phyloP scores from a whole-genome alignment of 768 basidiomycete genomes.

The Ramaria sp. region DNA sequence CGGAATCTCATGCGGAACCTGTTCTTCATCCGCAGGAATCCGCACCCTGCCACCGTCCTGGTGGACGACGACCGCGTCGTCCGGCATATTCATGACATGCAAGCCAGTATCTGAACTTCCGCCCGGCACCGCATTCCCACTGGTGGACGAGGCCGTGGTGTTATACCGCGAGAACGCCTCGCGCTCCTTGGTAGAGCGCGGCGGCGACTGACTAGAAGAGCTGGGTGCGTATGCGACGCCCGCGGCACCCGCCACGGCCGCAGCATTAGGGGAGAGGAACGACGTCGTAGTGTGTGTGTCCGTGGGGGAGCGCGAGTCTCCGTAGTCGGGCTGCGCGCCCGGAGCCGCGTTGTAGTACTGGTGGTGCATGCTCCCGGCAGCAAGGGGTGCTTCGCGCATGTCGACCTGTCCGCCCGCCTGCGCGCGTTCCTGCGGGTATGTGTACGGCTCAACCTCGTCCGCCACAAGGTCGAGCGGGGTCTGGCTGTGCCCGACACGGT shows the following conservation, averaged over 20 bases:
- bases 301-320: neutral
- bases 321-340: neutral
- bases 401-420: neutral
- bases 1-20: neutral
- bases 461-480: neutral
- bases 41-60: slow-evolving; percentile 4
- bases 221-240: neutral
- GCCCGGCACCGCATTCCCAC: neutral
- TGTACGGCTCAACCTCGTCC: neutral
- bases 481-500: slow-evolving; percentile 16
- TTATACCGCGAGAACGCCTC: neutral
- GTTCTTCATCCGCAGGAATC: neutral
- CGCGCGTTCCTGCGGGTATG: neutral
- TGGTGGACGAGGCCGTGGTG: neutral
- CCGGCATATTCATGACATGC: neutral
- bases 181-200: slow-evolving; percentile 3
- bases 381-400: neutral
- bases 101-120: neutral
- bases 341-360: neutral
- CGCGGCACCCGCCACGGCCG: neutral
- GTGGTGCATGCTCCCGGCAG: neutral
- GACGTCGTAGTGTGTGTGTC: neutral
- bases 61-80: neutral
- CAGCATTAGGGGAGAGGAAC: neutral
- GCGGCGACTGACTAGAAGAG: neutral